A percentile compares a stretch with the other conserved stretches of the same genome.
Conservation (phyloP, 306 rosid genomes). For the Dalbergia oliveri region DNA sequence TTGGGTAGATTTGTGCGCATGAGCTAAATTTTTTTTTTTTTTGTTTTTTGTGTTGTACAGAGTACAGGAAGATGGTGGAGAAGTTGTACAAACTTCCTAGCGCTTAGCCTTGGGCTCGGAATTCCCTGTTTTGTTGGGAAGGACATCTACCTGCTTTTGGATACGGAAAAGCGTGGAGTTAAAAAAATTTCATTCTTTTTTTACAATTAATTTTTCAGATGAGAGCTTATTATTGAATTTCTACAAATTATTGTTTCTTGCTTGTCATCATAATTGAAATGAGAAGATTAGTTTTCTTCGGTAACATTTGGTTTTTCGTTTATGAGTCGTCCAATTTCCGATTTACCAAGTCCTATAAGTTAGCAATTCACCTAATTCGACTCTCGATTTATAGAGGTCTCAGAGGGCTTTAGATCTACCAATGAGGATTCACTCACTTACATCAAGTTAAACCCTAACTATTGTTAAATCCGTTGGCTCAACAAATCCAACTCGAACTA, state of each 20-base stretch:
- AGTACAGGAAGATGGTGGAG: slow-evolving; percentile 94
- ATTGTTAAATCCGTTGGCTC: too few species aligned
- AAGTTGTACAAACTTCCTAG: slow-evolving; percentile 74
- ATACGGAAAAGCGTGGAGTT: slow-evolving; percentile 6
- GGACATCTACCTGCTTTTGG: slow-evolving; percentile 12
- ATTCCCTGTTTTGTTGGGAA: neutral
- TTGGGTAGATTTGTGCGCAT: neutral
- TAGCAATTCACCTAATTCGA: too few species aligned
- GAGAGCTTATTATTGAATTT: slow-evolving; percentile 33
- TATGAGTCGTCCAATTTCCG: neutral
- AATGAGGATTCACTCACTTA: too few species aligned
- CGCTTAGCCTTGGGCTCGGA: slow-evolving; percentile 50
- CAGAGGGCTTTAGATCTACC: too few species aligned
- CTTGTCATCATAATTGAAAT: slow-evolving; percentile 4
- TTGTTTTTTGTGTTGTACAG: slow-evolving; percentile 59
- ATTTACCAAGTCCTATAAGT: too few species aligned
- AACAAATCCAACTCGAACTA: too few species aligned
- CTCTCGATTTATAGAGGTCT: too few species aligned
- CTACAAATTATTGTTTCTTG: slow-evolving; percentile 6
- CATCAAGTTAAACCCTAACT: too few species aligned
- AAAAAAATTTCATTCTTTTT: neutral
- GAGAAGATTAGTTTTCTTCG: neutral
- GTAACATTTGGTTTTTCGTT: neutral
- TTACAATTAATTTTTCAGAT: slow-evolving; percentile 14
- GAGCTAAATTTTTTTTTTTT: slow-evolving; percentile 19